Conservation (phyloP, 108 stramenopile species). For the Aureococcus anophagefferens region DNA sequence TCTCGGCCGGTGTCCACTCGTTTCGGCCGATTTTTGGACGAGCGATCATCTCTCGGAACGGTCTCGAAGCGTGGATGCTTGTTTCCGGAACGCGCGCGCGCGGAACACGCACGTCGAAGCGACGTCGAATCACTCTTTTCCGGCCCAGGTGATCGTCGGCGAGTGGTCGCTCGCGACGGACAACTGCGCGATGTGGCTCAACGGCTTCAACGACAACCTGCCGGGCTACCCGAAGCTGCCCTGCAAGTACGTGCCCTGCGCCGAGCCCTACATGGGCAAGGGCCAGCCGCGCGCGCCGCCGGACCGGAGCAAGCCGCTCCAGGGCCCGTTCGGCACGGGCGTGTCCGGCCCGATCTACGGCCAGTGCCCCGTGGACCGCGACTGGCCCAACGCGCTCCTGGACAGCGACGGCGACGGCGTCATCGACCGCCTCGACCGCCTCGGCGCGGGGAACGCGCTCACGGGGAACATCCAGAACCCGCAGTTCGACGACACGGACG, state of each 20-base stretch:
- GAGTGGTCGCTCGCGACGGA: conserved; percentile 89
- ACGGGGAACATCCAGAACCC: conserved; percentile 54
- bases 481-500: conserved; percentile 59
- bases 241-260: conserved; percentile 69
- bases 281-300: conserved; percentile 78
- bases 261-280: conserved; percentile 69
- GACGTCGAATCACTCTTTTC: too few species aligned
- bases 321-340: conserved; percentile 79
- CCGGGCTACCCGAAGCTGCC: conserved; percentile 48
- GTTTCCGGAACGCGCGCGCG: too few species aligned
- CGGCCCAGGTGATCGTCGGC: too few species aligned
- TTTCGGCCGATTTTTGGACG: too few species aligned
- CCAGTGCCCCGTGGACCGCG: conserved; percentile 63
- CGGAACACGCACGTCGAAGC: too few species aligned
- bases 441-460: conserved; percentile 61
- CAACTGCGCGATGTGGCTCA: conserved; percentile 86
- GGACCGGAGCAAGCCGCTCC: conserved; percentile 53
- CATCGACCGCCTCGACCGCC: conserved; percentile 47
- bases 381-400: conserved; percentile 63
- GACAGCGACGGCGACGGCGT: too few species aligned
- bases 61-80: too few species aligned
- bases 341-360: conserved; percentile 61
- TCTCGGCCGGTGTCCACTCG: too few species aligned
- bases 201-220: conserved; percentile 77
- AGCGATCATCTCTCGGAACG: too few species aligned